Percentiles rank a stretch among this genome's conserved stretches.
phyloP scores from a whole-genome alignment of 345 rosid species.

The Pseudoturritis turrita region DNA sequence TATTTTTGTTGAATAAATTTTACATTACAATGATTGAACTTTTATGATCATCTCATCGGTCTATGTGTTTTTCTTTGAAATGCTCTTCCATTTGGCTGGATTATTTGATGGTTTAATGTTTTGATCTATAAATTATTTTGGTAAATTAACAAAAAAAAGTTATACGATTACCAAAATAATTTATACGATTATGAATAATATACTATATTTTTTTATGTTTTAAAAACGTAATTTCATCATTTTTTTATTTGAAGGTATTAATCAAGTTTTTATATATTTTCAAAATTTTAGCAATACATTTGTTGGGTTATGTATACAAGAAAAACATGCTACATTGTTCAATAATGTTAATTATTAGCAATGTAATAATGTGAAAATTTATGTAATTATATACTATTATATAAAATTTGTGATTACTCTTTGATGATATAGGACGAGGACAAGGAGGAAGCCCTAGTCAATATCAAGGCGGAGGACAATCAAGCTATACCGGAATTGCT shows the following conservation, averaged over 20 bases:
- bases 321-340: not conserved
- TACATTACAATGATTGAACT: too few species aligned
- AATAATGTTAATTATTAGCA: not conserved
- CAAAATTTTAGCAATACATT: too few species aligned
- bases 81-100: not conserved
- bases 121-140: not conserved
- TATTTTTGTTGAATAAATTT: too few species aligned
- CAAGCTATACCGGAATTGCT: constrained; percentile 50
- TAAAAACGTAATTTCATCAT: not conserved
- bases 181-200: not conserved
- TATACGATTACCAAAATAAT: too few species aligned
- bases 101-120: constrained; percentile 3
- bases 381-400: too few species aligned
- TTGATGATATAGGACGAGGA: constrained; percentile 46
- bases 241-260: not conserved
- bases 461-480: constrained; percentile 49
- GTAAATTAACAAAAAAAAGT: not conserved
- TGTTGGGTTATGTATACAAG: too few species aligned
- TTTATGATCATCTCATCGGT: not conserved
- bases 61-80: not conserved
- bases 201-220: not conserved
- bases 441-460: constrained; percentile 52
- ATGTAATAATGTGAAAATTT: too few species aligned
- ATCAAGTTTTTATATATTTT: not conserved
- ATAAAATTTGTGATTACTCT: not conserved